Percentiles rank a stretch among this genome's conserved stretches.
phyloP scores from a whole-genome alignment of 768 basidiomycete species.

The Mycena venus region DNA sequence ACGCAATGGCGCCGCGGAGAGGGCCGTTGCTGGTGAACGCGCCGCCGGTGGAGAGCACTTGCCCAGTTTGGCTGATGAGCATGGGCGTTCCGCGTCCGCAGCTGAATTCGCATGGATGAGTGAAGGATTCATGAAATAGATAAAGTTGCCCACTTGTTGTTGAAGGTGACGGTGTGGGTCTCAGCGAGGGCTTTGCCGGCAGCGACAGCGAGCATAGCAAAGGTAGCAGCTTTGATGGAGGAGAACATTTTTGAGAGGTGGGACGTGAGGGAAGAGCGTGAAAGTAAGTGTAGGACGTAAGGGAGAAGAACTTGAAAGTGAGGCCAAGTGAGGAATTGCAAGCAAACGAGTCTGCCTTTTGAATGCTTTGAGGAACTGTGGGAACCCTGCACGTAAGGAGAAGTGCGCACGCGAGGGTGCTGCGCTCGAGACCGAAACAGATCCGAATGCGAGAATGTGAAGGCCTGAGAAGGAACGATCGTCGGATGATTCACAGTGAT shows the following conservation, averaged over 20 bases:
- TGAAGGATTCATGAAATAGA: neutral
- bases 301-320: neutral
- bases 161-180: slow-evolving; percentile 9
- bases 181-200: slow-evolving; percentile 3
- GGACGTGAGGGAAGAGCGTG: neutral
- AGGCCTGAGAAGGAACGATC: neutral
- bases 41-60: slow-evolving; percentile 45
- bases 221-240: slow-evolving; percentile 1
- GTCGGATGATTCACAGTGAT: neutral
- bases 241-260: slow-evolving; percentile 15
- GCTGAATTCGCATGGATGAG: slow-evolving; percentile 1
- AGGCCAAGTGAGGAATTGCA: neutral
- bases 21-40: slow-evolving; percentile 44
- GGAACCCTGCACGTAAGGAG: neutral
- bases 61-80: slow-evolving; percentile 36
- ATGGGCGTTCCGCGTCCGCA: slow-evolving; percentile 37
- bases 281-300: neutral
- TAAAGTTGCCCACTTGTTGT: neutral
- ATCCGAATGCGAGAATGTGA: neutral
- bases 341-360: neutral
- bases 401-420: too few species aligned
- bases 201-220: slow-evolving; percentile 1
- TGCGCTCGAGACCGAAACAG: neutral
- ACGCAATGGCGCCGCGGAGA: slow-evolving; percentile 45
- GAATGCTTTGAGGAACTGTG: neutral